Base-by-base conservation (phyloP, 2,329 filamentous ascomycete species). In the Chlorencoelia australis region DNA sequence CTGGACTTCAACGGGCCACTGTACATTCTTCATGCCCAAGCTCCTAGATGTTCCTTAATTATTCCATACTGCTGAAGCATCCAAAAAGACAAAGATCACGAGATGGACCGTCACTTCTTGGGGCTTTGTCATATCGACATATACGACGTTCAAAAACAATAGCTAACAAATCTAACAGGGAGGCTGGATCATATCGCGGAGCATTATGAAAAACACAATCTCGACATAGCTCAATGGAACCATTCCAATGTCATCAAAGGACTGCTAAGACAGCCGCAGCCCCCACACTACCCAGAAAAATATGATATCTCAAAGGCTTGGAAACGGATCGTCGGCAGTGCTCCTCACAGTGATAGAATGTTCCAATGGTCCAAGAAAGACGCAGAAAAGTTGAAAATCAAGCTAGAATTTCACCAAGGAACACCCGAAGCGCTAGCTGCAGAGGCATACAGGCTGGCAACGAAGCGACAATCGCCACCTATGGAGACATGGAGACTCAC, bases 171-270 rank as follows among this genome's bases (percentile, higher is more conserved):
- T 17, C 18, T 13, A 17, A 9, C 13, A 51, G 48, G 39, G 7
- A 28, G 48, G 20, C 30, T 47, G 10, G 40, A 39, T 19, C 47
- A 51, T 28, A 40, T 51, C 13, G 44, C 48, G 10, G 44, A 47
- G 20, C 48, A 51, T 29, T 50, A 47, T 27, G 47, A 51, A 33
- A 46, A 45, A 20, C 39, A 49, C 28, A 24, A 35, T 13, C 11
- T 37, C 3, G 20, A 14, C 7, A 24, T 35, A 10, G 29, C 40
- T 11, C 37, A 39, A 24, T 51, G 48, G 48, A 45, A 37, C 11
- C 16, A 18, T 3, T 45, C 42, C 9, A 40, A 46, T 7, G 45
- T 48, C 1, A 37, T 51, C 14, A 51, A 44, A 38, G 48, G 43
- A 5, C 33, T 51, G 9, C 35, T 51, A 15, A 47, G 43, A 18